Evolutionary conservation across 441 rosid genomes (phyloP).

Genomic region (Pelargonium myrrhifolium): DNA sequence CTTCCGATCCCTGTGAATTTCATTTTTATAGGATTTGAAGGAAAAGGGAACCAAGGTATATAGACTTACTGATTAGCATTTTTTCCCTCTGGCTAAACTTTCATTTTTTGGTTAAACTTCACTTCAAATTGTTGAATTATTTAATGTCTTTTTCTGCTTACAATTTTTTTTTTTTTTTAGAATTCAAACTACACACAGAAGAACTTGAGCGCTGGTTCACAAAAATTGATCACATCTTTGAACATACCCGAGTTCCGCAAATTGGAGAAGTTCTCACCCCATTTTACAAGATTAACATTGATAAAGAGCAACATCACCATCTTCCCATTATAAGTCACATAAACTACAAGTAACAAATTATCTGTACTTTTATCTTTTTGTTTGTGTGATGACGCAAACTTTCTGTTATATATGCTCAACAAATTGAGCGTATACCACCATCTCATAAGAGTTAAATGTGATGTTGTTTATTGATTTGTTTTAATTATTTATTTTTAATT

Average conservation of each 20-base stretch:
- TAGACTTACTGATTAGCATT: constrained; percentile 1
- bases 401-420: not conserved
- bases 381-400: constrained; percentile 9
- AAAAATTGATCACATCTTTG: constrained; percentile 86
- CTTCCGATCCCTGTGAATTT: constrained; percentile 94
- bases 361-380: constrained; percentile 9
- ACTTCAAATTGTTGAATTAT: constrained; percentile 10
- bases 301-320: constrained; percentile 60
- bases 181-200: constrained; percentile 71
- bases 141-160: constrained; percentile 14
- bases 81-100: not conserved
- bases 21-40: constrained; percentile 93
- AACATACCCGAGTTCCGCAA: constrained; percentile 78
- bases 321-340: constrained; percentile 75
- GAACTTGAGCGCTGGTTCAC: constrained; percentile 96
- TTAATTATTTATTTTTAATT: constrained; percentile 12
- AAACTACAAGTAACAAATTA: constrained; percentile 67
- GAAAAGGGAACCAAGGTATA: constrained; percentile 91
- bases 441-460: constrained; percentile 14
- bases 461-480: not conserved
- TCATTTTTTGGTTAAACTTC: constrained; percentile 1
- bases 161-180: constrained; percentile 27
- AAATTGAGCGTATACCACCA: constrained; percentile 9
- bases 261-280: constrained; percentile 70
- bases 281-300: constrained; percentile 57